Base-by-base conservation (phyloP, 331 rosid genomes). In the Quercus lobata region DNA sequence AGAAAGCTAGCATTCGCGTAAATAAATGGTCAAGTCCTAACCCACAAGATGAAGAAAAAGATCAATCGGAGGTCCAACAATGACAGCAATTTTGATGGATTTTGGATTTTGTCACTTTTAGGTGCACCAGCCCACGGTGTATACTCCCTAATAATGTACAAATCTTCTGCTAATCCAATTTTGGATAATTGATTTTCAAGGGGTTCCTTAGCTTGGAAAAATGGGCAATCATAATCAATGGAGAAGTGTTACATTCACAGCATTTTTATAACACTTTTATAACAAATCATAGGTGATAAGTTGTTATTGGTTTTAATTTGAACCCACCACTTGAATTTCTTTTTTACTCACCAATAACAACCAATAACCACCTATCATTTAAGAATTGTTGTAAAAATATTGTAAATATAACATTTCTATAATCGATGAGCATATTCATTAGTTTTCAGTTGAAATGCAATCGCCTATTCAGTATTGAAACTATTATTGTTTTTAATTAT, bases 1-100 rank as follows among this genome's bases (percentile, higher is more conserved):
- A 77, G 53, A 83, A 61, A 19, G 93, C 93, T 68, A 52, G 52
- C 21, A 12, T 53, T 25, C 87, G 85, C 7, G 80, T 92, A 3
- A 79, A 68, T 17, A 85, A 83, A 73, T 92, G 87, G 91, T 75
- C 91, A 15, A 78, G 17, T 32, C 66, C 84, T 37, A 61, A 83
- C 4, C 61, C 75, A 1, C 63, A 32, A 46, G 80, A 25, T 21
- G 66, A 46, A 12, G 1, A 32, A 1, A 60, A 32, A 54, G 80
- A 25, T 24, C 71, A 46, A 12, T 1, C 27, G 6, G 74, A 55
- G 69, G 60, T 56, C 25, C 58, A 68, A 52, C 27, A 60, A 4
- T 65, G 57, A 57, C 52, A 4, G 24, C 52, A 29, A 21, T 10
- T 17, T 68, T 2, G 15, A 24, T 21, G 16, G 17, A 24, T 21